Evolutionary conservation across 1,284 basidiomycete species (phyloP), one percentile per base, ranked within the genome.

Genomic region (Rhodotorula sp.): DNA sequence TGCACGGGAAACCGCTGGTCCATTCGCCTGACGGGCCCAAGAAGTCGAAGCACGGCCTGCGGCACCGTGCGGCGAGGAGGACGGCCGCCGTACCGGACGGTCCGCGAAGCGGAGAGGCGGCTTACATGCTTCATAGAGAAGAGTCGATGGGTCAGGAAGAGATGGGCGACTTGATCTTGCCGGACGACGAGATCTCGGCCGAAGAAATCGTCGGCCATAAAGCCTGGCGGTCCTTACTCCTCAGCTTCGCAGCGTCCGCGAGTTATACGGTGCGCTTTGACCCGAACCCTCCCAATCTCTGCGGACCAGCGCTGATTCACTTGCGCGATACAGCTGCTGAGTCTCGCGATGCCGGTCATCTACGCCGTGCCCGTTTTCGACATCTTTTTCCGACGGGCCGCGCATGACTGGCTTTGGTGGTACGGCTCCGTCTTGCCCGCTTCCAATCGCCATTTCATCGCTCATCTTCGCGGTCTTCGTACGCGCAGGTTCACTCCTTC

Each of bases 321-420:
- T 5, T 23, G 57, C 23, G 10, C 15, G 29, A 18, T 2, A 1
- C 74, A 84, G 83, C 78, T 85, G 29, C 63, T 79, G 63, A 93
- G 91, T 83, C 93, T 78, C 81, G 86, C 95, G 79, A 91, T 95
- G 78, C 95, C 95, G 0, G 88, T 94, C 14, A 80, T 93, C n/a
- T 97, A 95, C 79, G 87, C 92, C 0, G 86, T 98, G 43, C 96
- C 96, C 1, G 75, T 97, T 4, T 97, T 98, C 79, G 94, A 97
- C 67, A 84, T 87, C 46, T 89, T 95, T 78, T 57, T 65, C 2
- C 80, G 80, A 0, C 80, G 81, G 14, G 84, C 96, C 12, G 94
- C 95, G 2, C 86, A 86, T 46, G 85, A 90, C 77, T 98, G 95
- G 94, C 83, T 95, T 39, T 98, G 94, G 93, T 92, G 89, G 83